These are phyloP conservation scores for Cercospora janseana DNA, from an alignment of 2,329 filamentous ascomycete genomes.

Conservation along the genomic window DNA sequence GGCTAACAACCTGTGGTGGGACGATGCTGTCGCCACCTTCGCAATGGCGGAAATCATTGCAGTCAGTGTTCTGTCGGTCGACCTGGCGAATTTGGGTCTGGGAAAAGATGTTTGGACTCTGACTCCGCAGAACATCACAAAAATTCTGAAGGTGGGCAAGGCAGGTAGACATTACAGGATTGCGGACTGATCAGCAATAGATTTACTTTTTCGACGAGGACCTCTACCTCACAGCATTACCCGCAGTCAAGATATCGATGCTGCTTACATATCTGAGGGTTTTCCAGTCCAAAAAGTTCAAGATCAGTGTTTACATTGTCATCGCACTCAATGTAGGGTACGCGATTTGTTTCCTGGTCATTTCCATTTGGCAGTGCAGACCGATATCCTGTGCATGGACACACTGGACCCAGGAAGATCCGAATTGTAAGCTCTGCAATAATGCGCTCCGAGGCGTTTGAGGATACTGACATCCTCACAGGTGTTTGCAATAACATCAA, in stretches of 20 bases:
- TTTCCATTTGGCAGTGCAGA: slow-evolving; percentile 25
- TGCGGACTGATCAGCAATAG: neutral
- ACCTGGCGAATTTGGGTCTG: slow-evolving; percentile 24
- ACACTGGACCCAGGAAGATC: slow-evolving; percentile 18
- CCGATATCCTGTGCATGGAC: slow-evolving; percentile 21
- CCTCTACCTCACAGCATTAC: slow-evolving; percentile 21
- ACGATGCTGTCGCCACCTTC: slow-evolving; percentile 20
- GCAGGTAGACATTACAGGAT: no score
- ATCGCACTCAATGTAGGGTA: slow-evolving; percentile 23
- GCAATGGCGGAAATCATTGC: slow-evolving; percentile 22
- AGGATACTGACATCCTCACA: neutral
- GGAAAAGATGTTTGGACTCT: slow-evolving; percentile 30
- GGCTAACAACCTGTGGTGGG: slow-evolving; percentile 20
- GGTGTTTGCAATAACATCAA: slow-evolving; percentile 25
- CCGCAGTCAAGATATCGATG: slow-evolving; percentile 24
- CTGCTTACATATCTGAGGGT: slow-evolving; percentile 23
- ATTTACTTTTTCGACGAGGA: slow-evolving; percentile 23
- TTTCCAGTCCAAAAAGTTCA: slow-evolving; percentile 25
- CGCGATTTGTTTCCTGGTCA: slow-evolving; percentile 18
- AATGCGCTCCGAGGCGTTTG: neutral
- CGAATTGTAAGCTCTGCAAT: slow-evolving; percentile 4
- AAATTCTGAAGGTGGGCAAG: slow-evolving; percentile 16
- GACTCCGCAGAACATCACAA: slow-evolving; percentile 21
- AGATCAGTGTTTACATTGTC: slow-evolving; percentile 11
- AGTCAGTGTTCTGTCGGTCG: slow-evolving; percentile 11